These are phyloP conservation scores for Speleostelium caveatum DNA, from an alignment of 78 protist species.

Conservation along the genomic window DNA sequence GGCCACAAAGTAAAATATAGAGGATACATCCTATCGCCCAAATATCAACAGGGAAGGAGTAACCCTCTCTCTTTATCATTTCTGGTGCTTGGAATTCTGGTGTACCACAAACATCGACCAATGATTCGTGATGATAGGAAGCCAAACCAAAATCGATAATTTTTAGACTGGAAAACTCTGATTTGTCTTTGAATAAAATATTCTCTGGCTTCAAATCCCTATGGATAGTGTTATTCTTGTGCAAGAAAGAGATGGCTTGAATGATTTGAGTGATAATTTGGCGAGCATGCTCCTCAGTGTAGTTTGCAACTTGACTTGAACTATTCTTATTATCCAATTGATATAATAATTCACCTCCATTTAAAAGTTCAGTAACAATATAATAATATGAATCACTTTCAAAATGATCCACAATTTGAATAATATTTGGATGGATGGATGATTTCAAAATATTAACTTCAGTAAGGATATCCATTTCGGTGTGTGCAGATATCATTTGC, in stretches of 20 bases:
- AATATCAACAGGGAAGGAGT: conserved; percentile 76
- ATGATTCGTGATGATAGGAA: conserved; percentile 29
- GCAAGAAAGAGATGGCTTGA: conserved; percentile 83
- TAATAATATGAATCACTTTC: conserved; percentile 70
- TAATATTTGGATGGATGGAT: conserved; percentile 60
- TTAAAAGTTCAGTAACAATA: conserved; percentile 52
- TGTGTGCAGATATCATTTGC: conserved; percentile 66
- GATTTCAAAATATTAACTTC: conserved; percentile 59
- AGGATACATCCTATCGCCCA: conserved; percentile 81
- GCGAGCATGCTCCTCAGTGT: conserved; percentile 84
- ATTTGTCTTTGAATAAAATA: conserved; percentile 57
- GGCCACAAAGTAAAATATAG: conserved; percentile 73
- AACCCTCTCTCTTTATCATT: conserved; percentile 68
- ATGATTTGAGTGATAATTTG: conserved; percentile 77
- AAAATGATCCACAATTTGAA: conserved; percentile 63
- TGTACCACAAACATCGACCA: conserved; percentile 90
- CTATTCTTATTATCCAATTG: conserved; percentile 49
- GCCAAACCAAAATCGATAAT: conserved; percentile 80
- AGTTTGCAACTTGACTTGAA: conserved; percentile 48
- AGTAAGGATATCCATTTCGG: conserved; percentile 59
- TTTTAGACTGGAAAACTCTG: conserved; percentile 31
- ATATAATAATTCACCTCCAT: conserved; percentile 93
- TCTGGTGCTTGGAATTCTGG: conserved; percentile 88
- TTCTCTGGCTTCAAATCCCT: conserved; percentile 88
- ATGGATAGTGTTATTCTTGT: conserved; percentile 87